Evolutionary conservation across 2,329 filamentous ascomycete genomes (phyloP).

Genomic region (Tolypocladium ovalisporum): DNA sequence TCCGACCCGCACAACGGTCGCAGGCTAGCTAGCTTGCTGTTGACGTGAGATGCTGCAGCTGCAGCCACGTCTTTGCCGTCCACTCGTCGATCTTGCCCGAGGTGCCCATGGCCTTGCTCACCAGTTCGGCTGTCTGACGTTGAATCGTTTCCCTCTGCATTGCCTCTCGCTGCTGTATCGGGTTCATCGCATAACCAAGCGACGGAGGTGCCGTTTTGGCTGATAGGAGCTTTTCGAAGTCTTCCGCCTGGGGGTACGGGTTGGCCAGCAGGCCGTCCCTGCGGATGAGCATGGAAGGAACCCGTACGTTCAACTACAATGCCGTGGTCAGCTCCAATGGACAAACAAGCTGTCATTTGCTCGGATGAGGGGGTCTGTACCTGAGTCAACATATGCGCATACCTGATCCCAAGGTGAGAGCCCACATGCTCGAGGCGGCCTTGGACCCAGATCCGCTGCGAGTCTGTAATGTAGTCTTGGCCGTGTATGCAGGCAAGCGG

Average conservation of each 20-base stretch:
- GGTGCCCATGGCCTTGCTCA: constrained; percentile 27
- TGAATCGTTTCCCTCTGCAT: constrained; percentile 35
- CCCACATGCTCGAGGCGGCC: constrained; percentile 45
- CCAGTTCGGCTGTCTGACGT: constrained; percentile 28
- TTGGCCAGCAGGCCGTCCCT: constrained; percentile 38
- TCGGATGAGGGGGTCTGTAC: constrained; percentile 19
- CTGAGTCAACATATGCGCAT: constrained; percentile 42
- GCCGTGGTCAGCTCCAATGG: constrained; percentile 1
- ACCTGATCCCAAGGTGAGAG: constrained; percentile 44
- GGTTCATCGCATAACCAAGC: constrained; percentile 26
- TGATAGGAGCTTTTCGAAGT: constrained; percentile 35
- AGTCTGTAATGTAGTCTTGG: constrained; percentile 49
- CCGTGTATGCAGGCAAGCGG: constrained; percentile 41
- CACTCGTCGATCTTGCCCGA: constrained; percentile 24
- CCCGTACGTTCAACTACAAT: constrained; percentile 41
- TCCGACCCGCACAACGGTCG: neutral
- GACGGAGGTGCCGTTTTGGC: constrained; percentile 22
- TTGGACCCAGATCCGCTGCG: constrained; percentile 43
- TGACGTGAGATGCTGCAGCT: constrained; percentile 11
- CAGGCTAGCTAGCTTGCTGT: constrained; percentile 5
- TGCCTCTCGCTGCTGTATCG: constrained; percentile 36
- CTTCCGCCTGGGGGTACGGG: constrained; percentile 28
- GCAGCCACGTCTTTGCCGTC: constrained; percentile 26
- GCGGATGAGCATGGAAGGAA: constrained; percentile 52
- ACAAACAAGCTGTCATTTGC: neutral